Conservation (phyloP, 345 rosid genomes). For the Eucalyptus pauciflora region DNA sequence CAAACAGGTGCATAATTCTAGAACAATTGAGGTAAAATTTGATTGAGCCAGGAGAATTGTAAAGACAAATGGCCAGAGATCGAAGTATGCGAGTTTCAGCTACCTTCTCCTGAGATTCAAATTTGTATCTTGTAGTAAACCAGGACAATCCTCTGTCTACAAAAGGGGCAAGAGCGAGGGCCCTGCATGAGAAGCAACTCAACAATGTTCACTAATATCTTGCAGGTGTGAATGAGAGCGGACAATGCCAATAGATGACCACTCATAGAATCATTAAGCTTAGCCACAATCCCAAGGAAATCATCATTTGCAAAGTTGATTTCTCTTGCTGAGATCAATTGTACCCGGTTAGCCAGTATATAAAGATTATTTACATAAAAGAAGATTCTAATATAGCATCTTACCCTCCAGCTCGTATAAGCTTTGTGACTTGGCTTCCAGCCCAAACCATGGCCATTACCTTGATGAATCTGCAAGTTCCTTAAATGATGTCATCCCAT, state of each 20-base stretch:
- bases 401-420: conserved; percentile 82
- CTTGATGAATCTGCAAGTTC: conserved; percentile 62
- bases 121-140: conserved; percentile 62
- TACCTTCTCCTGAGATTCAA: conserved; percentile 72
- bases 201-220: not conserved
- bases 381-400: conserved; percentile 6
- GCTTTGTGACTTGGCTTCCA: conserved; percentile 94
- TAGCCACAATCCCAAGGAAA: not conserved
- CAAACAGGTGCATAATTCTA: not conserved
- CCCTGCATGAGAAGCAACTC: conserved; percentile 29
- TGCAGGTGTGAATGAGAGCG: not conserved
- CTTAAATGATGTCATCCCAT: not conserved
- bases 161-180: conserved; percentile 86
- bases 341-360: not conserved
- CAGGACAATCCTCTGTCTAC: conserved; percentile 78
- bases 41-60: not conserved
- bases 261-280: not conserved
- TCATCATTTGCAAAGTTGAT: not conserved
- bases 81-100: not conserved
- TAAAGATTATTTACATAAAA: not conserved
- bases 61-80: not conserved
- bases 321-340: not conserved
- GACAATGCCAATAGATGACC: not conserved
- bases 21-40: not conserved
- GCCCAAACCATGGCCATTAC: conserved; percentile 98